Conservation (phyloP, 768 basidiomycete genomes). For the Coprinopsis marcescibilis region DNA sequence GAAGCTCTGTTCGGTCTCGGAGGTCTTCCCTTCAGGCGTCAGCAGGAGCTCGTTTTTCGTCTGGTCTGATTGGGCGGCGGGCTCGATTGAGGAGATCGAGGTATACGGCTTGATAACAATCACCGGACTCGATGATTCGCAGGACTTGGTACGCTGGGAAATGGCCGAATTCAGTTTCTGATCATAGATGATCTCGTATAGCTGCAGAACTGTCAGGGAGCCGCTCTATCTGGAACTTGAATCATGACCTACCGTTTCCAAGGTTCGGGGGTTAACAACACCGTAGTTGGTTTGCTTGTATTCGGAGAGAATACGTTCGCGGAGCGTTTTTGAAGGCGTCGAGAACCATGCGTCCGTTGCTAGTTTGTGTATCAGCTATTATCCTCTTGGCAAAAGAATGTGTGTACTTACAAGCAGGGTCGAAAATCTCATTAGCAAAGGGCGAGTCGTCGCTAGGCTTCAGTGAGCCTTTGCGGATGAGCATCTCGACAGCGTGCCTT, state of each 20-base stretch:
- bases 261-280: conserved; percentile 43
- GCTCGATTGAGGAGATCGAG: conserved; percentile 27
- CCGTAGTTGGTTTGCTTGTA: conserved; percentile 49
- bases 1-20: conserved; percentile 9
- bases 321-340: conserved; percentile 28
- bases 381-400: background rate
- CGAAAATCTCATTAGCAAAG: conserved; percentile 51
- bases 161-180: conserved; percentile 42
- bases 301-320: conserved; percentile 33
- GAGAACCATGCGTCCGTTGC: conserved; percentile 37
- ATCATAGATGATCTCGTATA: conserved; percentile 46
- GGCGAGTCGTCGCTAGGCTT: conserved; percentile 49
- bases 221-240: background rate
- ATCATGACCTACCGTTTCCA: conserved; percentile 29
- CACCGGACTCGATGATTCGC: conserved; percentile 17
- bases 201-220: conserved; percentile 20
- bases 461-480: conserved; percentile 44
- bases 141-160: conserved; percentile 24
- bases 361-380: conserved; percentile 17
- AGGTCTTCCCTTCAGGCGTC: conserved; percentile 10
- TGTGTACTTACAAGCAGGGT: conserved; percentile 35
- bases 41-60: conserved; percentile 15
- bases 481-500: conserved; percentile 40
- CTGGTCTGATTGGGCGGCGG: conserved; percentile 1
- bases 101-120: conserved; percentile 35